Evolutionary conservation across 2,329 filamentous ascomycete species (phyloP).

Genomic region (Hirsutella minnesotensis): DNA sequence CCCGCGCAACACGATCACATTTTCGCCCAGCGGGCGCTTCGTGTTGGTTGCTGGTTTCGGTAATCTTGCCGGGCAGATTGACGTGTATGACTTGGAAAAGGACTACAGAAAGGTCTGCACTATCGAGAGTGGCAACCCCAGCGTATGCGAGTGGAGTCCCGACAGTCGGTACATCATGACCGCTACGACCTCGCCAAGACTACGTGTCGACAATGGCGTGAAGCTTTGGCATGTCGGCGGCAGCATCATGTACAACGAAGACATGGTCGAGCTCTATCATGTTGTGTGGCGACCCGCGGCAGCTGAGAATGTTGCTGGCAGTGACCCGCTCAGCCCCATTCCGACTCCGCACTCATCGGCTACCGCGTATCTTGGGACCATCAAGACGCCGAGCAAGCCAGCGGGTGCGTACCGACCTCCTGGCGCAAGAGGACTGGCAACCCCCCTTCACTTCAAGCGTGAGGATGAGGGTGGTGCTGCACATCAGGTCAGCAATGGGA

Average conservation of each 20-base stretch:
- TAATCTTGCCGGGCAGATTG: slow-evolving; percentile 93
- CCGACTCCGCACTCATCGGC: slow-evolving; percentile 77
- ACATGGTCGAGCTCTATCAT: slow-evolving; percentile 89
- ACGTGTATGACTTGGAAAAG: slow-evolving; percentile 92
- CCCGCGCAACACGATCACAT: slow-evolving; percentile 88
- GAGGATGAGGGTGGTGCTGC: slow-evolving; percentile 93
- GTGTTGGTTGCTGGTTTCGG: slow-evolving; percentile 92
- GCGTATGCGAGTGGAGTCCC: slow-evolving; percentile 93
- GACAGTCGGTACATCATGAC: slow-evolving; percentile 94
- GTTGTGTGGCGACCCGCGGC: slow-evolving; percentile 76
- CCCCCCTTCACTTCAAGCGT: slow-evolving; percentile 90
- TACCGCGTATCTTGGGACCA: slow-evolving; percentile 65
- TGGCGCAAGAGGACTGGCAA: slow-evolving; percentile 77
- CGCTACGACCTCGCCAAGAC: slow-evolving; percentile 88
- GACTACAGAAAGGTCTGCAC: slow-evolving; percentile 87
- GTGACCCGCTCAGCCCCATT: slow-evolving; percentile 61
- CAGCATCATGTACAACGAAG: slow-evolving; percentile 85
- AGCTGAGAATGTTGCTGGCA: slow-evolving; percentile 42
- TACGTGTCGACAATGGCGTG: slow-evolving; percentile 93
- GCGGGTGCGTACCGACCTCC: slow-evolving; percentile 95
- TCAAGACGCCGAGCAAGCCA: slow-evolving; percentile 92
- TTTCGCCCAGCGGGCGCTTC: slow-evolving; percentile 88
- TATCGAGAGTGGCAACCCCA: slow-evolving; percentile 90
- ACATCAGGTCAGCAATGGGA: slow-evolving; percentile 68
- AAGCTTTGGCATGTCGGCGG: slow-evolving; percentile 91